Conservation (phyloP, 2,329 filamentous ascomycete genomes). For the Ramularia endophylla region DNA sequence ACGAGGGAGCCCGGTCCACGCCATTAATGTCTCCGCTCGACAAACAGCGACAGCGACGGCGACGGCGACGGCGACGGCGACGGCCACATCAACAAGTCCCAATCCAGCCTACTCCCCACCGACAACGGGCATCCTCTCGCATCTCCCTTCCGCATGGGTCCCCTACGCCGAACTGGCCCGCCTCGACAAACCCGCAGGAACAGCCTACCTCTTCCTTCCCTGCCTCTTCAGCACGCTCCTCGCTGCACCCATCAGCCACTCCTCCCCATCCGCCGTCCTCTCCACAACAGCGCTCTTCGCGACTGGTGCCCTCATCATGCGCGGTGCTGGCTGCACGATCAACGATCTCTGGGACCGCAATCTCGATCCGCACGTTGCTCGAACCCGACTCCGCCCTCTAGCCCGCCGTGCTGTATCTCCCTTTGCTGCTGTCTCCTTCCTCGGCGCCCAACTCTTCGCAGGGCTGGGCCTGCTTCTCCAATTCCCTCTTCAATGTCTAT, state of each 20-base stretch:
- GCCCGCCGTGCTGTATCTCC: slow-evolving; percentile 72
- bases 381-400: slow-evolving; percentile 73
- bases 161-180: slow-evolving; percentile 79
- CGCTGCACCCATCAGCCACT: slow-evolving; percentile 64
- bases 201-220: slow-evolving; percentile 80
- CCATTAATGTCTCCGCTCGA: too few species aligned
- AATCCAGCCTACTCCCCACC: slow-evolving; percentile 57
- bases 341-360: slow-evolving; percentile 90
- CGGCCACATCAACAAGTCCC: not conserved
- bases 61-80: too few species aligned
- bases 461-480: slow-evolving; percentile 70
- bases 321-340: slow-evolving; percentile 80
- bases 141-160: slow-evolving; percentile 62
- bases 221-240: slow-evolving; percentile 79
- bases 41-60: not conserved
- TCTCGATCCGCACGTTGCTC: slow-evolving; percentile 71
- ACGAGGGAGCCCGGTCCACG: not conserved
- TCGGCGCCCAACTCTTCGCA: slow-evolving; percentile 65
- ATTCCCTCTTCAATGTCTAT: slow-evolving; percentile 67
- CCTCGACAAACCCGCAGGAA: slow-evolving; percentile 73
- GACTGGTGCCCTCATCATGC: slow-evolving; percentile 74
- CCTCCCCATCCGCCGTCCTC: slow-evolving; percentile 55
- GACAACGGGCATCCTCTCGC: slow-evolving; percentile 62
- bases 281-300: slow-evolving; percentile 65
- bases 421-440: slow-evolving; percentile 65